Evolutionary conservation across 441 rosid species (phyloP).

Genomic region (Adansonia grandidieri): DNA sequence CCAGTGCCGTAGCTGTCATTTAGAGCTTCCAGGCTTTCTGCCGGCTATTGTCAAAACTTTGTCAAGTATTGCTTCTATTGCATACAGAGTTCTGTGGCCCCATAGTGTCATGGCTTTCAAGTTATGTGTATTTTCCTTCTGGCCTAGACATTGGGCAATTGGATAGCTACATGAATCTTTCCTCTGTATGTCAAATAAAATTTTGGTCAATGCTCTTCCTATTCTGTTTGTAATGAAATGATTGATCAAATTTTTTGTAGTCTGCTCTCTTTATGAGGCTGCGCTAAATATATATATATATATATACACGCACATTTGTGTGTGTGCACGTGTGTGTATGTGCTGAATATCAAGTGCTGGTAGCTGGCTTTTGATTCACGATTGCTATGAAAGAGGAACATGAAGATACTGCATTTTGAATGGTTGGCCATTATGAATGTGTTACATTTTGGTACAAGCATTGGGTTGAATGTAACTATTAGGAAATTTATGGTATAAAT

Average conservation of each 20-base stretch:
- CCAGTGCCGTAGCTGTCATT: background rate
- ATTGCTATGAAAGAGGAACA: background rate
- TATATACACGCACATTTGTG: too few species aligned
- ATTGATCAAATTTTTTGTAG: background rate
- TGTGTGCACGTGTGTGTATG: too few species aligned
- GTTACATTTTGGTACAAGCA: background rate
- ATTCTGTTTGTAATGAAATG: background rate
- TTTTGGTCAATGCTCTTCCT: background rate
- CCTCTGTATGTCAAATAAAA: background rate
- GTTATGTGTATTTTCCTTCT: background rate
- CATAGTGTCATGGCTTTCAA: background rate
- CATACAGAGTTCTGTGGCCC: background rate
- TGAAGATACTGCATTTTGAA: background rate
- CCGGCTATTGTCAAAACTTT: background rate
- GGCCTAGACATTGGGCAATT: background rate
- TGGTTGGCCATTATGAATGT: background rate
- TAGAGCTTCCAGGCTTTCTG: background rate
- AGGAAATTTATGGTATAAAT: too few species aligned
- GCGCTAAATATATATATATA: too few species aligned
- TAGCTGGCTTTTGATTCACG: background rate
- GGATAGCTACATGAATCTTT: background rate
- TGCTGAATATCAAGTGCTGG: background rate
- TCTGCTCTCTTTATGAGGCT: too few species aligned
- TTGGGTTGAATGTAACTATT: too few species aligned
- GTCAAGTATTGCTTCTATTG: too few species aligned